These are phyloP conservation scores for Pholiota microspora DNA, from an alignment of 768 basidiomycete species.

Conservation along the genomic window DNA sequence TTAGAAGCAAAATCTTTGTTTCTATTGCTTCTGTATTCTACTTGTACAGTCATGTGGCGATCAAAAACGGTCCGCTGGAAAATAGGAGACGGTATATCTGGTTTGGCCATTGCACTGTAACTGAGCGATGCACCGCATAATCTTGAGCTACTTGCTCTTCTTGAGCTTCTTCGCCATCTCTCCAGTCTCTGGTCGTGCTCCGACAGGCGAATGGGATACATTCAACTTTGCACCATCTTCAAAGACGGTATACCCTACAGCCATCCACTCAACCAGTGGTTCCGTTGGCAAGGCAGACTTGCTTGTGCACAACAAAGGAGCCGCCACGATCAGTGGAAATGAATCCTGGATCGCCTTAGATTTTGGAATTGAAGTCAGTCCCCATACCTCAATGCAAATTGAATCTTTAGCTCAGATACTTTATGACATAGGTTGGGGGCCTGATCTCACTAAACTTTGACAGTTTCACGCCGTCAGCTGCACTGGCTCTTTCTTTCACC, in stretches of 20 bases:
- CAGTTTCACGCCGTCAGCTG: constrained; percentile 26
- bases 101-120: not conserved
- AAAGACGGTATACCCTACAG: constrained; percentile 42
- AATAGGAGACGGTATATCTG: not conserved
- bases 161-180: not conserved
- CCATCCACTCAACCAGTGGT: constrained; percentile 37
- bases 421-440: constrained; percentile 43
- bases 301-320: constrained; percentile 33
- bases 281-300: constrained; percentile 28
- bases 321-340: constrained; percentile 36
- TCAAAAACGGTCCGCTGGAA: not conserved
- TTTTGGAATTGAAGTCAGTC: constrained; percentile 50
- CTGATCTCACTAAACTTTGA: constrained; percentile 48
- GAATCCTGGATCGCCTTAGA: constrained; percentile 52
- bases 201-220: constrained; percentile 48
- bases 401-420: not conserved
- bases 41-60: too few species aligned
- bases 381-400: not conserved
- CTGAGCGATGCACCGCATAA: not conserved
- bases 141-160: not conserved
- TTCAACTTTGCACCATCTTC: constrained; percentile 51
- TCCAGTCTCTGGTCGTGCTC: constrained; percentile 27
- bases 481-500: constrained; percentile 53
- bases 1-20: too few species aligned
- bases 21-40: too few species aligned